Conservation (phyloP, 768 basidiomycete species). For the Lentinula raphanica region DNA sequence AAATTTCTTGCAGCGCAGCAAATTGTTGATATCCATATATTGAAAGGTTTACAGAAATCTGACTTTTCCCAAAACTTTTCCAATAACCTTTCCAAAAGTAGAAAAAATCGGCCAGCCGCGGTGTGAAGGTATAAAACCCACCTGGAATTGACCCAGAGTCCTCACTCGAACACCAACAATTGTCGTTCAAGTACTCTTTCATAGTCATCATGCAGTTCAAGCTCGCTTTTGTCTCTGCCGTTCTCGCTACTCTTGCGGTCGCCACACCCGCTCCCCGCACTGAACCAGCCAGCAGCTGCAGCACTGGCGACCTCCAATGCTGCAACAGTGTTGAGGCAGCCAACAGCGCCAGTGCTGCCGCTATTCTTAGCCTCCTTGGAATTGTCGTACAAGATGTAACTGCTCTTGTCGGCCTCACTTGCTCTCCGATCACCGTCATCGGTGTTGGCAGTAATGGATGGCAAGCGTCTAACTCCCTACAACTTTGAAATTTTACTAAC, state of each 20-base stretch:
- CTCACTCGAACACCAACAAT: not conserved
- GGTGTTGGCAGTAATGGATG: not conserved
- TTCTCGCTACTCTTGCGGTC: not conserved
- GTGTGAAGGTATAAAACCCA: not conserved
- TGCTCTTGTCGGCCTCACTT: conserved; percentile 2
- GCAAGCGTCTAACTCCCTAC: not conserved
- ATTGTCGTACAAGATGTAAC: conserved; percentile 46
- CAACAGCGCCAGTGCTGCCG: conserved; percentile 4
- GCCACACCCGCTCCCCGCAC: conserved; percentile 2
- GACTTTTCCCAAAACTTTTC: too few species aligned
- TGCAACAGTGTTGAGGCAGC: not conserved
- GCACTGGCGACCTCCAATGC: not conserved
- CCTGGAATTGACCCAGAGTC: not conserved
- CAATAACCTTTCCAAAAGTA: too few species aligned
- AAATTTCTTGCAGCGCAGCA: too few species aligned
- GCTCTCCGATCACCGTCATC: conserved; percentile 4
- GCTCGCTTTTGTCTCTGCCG: conserved; percentile 1
- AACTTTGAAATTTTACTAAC: too few species aligned
- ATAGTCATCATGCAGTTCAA: conserved; percentile 3
- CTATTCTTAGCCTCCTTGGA: conserved; percentile 12
- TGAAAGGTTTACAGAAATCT: too few species aligned
- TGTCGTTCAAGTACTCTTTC: conserved; percentile 1
- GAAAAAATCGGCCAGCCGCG: too few species aligned
- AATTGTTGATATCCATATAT: too few species aligned
- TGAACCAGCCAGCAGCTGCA: conserved; percentile 2